phyloP scores from a whole-genome alignment of 805 yeast genomes.

The Pachysolen tannophilus region DNA sequence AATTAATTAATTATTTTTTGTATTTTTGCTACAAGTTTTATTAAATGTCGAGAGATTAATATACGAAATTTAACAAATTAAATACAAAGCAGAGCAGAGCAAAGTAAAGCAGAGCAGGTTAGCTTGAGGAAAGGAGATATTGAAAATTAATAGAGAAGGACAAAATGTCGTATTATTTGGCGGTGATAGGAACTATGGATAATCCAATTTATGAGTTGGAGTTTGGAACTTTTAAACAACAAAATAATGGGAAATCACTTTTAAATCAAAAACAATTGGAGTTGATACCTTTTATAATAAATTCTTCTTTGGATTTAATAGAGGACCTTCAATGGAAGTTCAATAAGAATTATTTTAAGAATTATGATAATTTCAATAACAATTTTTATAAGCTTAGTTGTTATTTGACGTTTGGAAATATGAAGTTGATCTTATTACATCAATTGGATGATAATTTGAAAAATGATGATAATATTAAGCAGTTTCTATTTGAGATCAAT shows the following conservation, averaged over 20 bases:
- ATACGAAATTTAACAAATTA: no score
- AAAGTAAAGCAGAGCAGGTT: no score
- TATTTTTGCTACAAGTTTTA: no score
- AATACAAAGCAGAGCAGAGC: no score
- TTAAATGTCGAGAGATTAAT: no score
- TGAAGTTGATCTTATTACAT: constrained; percentile 69
- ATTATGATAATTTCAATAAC: constrained; percentile 81
- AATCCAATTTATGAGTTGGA: constrained; percentile 84
- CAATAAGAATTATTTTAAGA: constrained; percentile 59
- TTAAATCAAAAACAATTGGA: constrained; percentile 69
- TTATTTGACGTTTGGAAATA: constrained; percentile 80
- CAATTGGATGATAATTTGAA: constrained; percentile 56
- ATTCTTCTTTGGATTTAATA: constrained; percentile 83
- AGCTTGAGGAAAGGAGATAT: no score
- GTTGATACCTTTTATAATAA: constrained; percentile 79
- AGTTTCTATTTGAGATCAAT: constrained; percentile 77
- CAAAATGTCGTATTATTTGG: constrained; percentile 78
- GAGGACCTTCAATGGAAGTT: constrained; percentile 84
- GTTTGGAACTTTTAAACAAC: constrained; percentile 64
- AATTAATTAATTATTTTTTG: no score
- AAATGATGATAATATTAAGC: constrained; percentile 69
- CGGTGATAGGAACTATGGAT: constrained; percentile 82
- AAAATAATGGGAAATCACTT: constrained; percentile 54
- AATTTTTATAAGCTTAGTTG: constrained; percentile 57
- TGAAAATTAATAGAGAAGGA: no score